Evolutionary conservation across 2,329 filamentous ascomycete genomes (phyloP).

Genomic region (Alternaria tenuissima): DNA sequence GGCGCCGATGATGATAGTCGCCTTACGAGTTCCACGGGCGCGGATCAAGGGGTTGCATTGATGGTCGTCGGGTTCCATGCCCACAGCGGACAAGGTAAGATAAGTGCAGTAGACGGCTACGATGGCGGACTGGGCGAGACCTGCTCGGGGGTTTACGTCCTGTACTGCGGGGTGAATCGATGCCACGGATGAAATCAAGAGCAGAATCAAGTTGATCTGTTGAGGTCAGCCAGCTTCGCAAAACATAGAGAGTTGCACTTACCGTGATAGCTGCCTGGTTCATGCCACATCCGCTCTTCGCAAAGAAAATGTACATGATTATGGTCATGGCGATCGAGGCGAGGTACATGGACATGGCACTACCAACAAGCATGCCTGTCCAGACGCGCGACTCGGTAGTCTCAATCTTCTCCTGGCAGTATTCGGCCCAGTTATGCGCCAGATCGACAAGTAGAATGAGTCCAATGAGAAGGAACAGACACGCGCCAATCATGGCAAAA

Average conservation of each 20-base stretch:
- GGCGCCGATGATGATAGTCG: conserved; percentile 89
- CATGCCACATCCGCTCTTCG: conserved; percentile 82
- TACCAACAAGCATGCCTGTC: conserved; percentile 88
- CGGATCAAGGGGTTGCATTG: conserved; percentile 91
- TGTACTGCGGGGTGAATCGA: conserved; percentile 92
- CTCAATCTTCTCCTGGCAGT: conserved; percentile 93
- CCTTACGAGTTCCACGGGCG: conserved; percentile 86
- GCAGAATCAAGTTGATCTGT: conserved; percentile 81
- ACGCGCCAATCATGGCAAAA: conserved; percentile 84
- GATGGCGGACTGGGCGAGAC: conserved; percentile 96
- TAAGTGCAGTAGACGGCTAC: conserved; percentile 99
- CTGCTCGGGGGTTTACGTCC: conserved; percentile 90
- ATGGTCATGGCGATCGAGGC: conserved; percentile 92
- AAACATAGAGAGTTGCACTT: conserved; percentile 32
- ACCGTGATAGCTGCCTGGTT: conserved; percentile 93
- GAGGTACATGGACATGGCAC: conserved; percentile 92
- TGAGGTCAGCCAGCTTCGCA: conserved; percentile 5
- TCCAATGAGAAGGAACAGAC: conserved; percentile 92
- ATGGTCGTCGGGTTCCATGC: conserved; percentile 96
- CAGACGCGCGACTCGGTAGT: conserved; percentile 83
- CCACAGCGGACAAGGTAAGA: conserved; percentile 96
- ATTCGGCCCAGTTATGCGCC: conserved; percentile 96
- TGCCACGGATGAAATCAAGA: conserved; percentile 80
- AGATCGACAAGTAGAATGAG: conserved; percentile 92
- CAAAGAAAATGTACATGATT: conserved; percentile 97